Conservation (phyloP, 1,284 basidiomycete species). For the Sanghuangporus sanghuang region DNA sequence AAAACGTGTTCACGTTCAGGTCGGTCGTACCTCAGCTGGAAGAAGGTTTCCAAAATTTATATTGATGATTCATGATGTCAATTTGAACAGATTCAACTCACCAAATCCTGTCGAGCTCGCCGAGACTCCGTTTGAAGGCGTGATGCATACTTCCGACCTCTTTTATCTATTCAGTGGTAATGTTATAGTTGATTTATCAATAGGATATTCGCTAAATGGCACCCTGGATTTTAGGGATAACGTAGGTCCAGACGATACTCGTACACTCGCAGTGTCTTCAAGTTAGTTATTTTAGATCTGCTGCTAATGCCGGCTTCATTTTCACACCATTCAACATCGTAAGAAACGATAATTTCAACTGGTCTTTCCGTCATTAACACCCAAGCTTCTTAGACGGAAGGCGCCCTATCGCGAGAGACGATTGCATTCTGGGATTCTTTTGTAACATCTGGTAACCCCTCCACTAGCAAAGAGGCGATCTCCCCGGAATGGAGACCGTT, state of each 20-base stretch:
- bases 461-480: conserved; percentile 24
- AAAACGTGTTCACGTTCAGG: conserved; percentile 31
- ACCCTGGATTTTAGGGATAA: conserved; percentile 27
- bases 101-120: conserved; percentile 37
- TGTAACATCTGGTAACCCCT: conserved; percentile 32
- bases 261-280: background rate
- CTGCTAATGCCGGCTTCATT: conserved; percentile 33
- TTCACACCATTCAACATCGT: conserved; percentile 37
- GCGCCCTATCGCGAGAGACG: conserved; percentile 33
- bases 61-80: too few species aligned
- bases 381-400: conserved; percentile 31
- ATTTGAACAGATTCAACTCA: conserved; percentile 20
- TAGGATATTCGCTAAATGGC: background rate
- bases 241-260: conserved; percentile 23
- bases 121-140: conserved; percentile 33
- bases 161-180: conserved; percentile 40
- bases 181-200: conserved; percentile 2
- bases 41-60: too few species aligned
- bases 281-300: conserved; percentile 17
- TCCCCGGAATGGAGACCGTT: conserved; percentile 31
- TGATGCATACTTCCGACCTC: conserved; percentile 41
- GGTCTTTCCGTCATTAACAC: background rate
- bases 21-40: conserved; percentile 19
- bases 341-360: conserved; percentile 15
- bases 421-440: conserved; percentile 45